A percentile compares a stretch with the other conserved stretches of the same genome.
These are phyloP conservation scores for Castanea crenata DNA, from an alignment of 306 rosid species.

Conservation along the genomic window DNA sequence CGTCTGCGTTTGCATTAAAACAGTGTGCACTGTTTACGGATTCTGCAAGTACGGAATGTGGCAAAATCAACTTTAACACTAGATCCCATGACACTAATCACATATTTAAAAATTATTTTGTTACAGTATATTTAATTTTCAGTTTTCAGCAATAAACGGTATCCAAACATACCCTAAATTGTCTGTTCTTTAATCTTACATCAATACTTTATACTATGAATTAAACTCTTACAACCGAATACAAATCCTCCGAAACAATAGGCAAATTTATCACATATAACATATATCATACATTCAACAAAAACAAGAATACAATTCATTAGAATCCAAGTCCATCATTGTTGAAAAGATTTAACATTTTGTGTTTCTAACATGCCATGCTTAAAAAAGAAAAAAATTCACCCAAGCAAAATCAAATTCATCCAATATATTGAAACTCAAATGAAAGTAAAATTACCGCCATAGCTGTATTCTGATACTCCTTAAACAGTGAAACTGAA, in stretches of 20 bases:
- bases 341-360: neutral
- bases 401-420: neutral
- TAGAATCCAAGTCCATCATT: neutral
- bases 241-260: too few species aligned
- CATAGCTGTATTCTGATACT: slow-evolving; percentile 91
- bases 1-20: too few species aligned
- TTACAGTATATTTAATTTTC: too few species aligned
- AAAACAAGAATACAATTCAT: neutral
- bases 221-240: too few species aligned
- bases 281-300: neutral
- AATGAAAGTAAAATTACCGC: slow-evolving; percentile 48
- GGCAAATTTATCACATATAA: too few species aligned
- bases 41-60: too few species aligned
- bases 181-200: neutral
- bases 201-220: neutral
- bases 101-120: too few species aligned
- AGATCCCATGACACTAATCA: too few species aligned
- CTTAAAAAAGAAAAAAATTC: neutral
- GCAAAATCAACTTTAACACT: too few species aligned
- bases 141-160: too few species aligned
- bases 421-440: neutral
- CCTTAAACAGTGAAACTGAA: slow-evolving; percentile 85
- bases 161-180: neutral
- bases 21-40: too few species aligned
- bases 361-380: neutral